phyloP scores from a whole-genome alignment of 2,329 filamentous ascomycete species.

The Colletotrichum tropicale region DNA sequence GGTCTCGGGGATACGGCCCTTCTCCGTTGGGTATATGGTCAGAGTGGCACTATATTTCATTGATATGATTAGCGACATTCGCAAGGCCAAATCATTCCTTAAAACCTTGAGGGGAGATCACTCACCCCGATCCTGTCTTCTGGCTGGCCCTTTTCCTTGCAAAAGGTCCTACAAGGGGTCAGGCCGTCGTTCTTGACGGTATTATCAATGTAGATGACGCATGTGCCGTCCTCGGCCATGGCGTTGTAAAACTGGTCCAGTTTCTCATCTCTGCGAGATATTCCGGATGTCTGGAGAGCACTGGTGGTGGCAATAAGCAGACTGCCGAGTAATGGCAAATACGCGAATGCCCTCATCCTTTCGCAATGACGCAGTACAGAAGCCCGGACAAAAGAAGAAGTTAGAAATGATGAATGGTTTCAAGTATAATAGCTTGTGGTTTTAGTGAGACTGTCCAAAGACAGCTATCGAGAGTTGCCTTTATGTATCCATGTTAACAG shows the following conservation, averaged over 20 bases:
- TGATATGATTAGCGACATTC: not conserved
- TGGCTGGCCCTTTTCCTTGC: not conserved
- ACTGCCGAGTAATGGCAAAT: not conserved
- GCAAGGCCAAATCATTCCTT: not conserved
- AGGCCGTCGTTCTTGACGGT: not conserved
- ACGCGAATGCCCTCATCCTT: not conserved
- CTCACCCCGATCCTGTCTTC: not conserved
- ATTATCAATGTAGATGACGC: not conserved
- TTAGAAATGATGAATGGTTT: not conserved
- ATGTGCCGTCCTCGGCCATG: not conserved
- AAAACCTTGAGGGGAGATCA: not conserved
- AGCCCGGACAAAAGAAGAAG: not conserved
- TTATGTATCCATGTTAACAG: not conserved
- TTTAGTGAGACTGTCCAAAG: not conserved
- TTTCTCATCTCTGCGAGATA: not conserved
- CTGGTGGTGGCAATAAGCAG: not conserved
- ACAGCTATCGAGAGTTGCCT: not conserved
- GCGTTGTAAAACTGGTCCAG: not conserved
- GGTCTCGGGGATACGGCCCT: not conserved
- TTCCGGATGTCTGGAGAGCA: not conserved
- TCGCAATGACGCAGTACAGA: not conserved
- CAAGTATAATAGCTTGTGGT: not conserved
- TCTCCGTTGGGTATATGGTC: not conserved
- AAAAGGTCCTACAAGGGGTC: not conserved
- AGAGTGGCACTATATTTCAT: not conserved